Conservation (phyloP, 306 rosid genomes). For the Trifolium pratense region DNA sequence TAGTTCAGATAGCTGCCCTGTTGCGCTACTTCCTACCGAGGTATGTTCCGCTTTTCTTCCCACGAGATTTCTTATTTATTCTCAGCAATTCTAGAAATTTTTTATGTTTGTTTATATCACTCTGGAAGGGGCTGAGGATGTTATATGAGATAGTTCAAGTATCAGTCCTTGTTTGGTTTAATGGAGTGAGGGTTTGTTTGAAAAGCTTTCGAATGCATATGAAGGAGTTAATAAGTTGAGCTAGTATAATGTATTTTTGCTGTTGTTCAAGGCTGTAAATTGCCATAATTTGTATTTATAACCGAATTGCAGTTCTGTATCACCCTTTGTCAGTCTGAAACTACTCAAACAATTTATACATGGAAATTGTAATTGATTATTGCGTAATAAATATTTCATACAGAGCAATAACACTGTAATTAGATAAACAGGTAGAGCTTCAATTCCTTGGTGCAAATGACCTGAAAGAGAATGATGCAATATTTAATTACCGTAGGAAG, state of each 20-base stretch:
- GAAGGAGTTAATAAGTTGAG: not conserved
- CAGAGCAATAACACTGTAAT: conserved; percentile 33
- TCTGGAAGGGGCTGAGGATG: not conserved
- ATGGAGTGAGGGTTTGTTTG: not conserved
- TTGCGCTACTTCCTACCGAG: conserved; percentile 91
- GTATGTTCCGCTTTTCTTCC: conserved; percentile 40
- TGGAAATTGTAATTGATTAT: conserved; percentile 1
- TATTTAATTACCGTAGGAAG: conserved; percentile 92
- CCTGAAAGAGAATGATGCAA: conserved; percentile 85
- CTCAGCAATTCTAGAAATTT: too few species aligned
- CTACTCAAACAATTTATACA: not conserved
- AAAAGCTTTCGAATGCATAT: too few species aligned
- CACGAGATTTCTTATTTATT: not conserved
- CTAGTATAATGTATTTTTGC: not conserved
- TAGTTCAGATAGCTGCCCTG: conserved; percentile 74
- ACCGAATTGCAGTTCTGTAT: conserved; percentile 1
- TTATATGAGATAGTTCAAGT: not conserved
- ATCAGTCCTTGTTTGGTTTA: not conserved
- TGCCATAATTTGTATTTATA: not conserved
- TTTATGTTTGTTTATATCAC: too few species aligned
- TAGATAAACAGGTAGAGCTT: conserved; percentile 79
- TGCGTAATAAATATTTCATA: conserved; percentile 23
- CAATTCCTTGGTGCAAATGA: conserved; percentile 65
- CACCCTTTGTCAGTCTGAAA: not conserved
- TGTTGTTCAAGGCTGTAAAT: conserved; percentile 10